A percentile compares a stretch with the other conserved stretches of the same genome.
phyloP scores from a whole-genome alignment of 371 early-diverging fungal genomes.

The Mucor circinelloides region DNA sequence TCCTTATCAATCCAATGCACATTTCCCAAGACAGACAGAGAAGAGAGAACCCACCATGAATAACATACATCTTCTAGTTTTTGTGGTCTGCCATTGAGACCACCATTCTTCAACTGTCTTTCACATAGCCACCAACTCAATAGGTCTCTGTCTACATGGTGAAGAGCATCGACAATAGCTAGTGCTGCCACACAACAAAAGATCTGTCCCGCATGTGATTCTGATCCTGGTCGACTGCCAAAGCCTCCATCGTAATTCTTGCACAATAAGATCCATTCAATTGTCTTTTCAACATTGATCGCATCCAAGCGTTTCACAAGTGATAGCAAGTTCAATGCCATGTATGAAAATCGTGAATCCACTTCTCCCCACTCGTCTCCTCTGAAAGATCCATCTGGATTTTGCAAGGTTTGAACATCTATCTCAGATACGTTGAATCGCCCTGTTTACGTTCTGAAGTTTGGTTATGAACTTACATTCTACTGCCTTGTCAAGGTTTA shows the following conservation, averaged over 20 bases:
- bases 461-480: conserved; percentile 55
- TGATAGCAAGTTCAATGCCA: conserved; percentile 77
- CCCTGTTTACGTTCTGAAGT: neutral
- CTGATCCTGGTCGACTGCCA: conserved; percentile 92
- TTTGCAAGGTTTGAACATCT: conserved; percentile 62
- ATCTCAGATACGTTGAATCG: neutral
- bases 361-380: conserved; percentile 96
- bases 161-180: conserved; percentile 72
- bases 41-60: conserved; percentile 98
- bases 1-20: conserved; percentile 87
- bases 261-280: conserved; percentile 80
- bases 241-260: conserved; percentile 98
- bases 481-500: conserved; percentile 71
- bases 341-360: conserved; percentile 95
- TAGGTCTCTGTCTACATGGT: conserved; percentile 74
- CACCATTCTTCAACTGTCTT: conserved; percentile 92
- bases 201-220: conserved; percentile 95
- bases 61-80: conserved; percentile 98
- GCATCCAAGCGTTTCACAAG: conserved; percentile 76
- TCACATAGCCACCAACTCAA: conserved; percentile 94
- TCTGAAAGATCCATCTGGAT: conserved; percentile 79
- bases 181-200: conserved; percentile 95
- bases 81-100: conserved; percentile 97
- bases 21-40: conserved; percentile 83
- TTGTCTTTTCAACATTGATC: conserved; percentile 71